A percentile compares a stretch with the other conserved stretches of the same genome.
Conservation (phyloP, 441 rosid species). For the Erodium trifolium region DNA sequence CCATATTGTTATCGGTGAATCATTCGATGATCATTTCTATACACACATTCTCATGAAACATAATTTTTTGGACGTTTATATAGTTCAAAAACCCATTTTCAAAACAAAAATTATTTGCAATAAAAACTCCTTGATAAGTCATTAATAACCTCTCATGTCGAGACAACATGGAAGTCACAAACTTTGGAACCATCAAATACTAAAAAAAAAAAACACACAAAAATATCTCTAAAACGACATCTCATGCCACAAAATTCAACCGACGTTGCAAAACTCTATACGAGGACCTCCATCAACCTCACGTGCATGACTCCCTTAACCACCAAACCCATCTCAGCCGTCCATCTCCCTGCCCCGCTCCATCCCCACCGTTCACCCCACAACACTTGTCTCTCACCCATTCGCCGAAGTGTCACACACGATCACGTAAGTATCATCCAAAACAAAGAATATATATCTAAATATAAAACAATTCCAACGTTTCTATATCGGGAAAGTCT, state of each 20-base stretch:
- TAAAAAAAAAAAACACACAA: not conserved
- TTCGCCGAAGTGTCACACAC: not conserved
- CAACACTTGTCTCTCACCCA: not conserved
- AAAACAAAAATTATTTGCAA: too few species aligned
- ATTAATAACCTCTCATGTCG: too few species aligned
- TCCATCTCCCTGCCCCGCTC: not conserved
- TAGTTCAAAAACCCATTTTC: too few species aligned
- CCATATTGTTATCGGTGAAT: too few species aligned
- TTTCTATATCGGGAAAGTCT: not conserved
- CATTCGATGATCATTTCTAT: too few species aligned
- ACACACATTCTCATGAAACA: too few species aligned
- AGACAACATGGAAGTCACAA: not conserved
- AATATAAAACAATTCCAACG: not conserved
- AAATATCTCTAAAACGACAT: not conserved
- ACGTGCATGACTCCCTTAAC: too few species aligned
- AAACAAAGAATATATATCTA: not conserved
- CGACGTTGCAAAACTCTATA: slow-evolving; percentile 2
- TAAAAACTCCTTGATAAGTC: too few species aligned
- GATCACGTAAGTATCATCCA: not conserved
- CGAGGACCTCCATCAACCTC: not conserved
- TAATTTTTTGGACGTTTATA: too few species aligned
- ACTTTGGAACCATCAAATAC: not conserved
- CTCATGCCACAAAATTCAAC: not conserved
- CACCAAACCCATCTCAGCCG: not conserved
- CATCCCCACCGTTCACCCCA: not conserved